These are phyloP conservation scores for Candida awuae DNA, from an alignment of 805 yeast genomes.

Conservation along the genomic window DNA sequence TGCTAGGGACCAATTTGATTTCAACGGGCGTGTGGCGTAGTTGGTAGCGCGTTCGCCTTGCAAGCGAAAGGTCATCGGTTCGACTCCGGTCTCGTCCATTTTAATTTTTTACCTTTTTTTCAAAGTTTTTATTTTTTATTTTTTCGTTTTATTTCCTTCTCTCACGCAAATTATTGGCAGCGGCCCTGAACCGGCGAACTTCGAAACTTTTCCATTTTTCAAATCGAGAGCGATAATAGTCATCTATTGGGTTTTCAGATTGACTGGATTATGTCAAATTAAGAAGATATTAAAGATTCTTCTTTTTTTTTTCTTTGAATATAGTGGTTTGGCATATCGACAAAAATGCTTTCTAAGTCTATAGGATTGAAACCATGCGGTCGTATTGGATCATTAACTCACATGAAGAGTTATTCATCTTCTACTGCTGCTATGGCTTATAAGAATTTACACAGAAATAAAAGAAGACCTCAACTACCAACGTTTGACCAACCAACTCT, in stretches of 20 bases:
- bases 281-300: too few species aligned
- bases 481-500: slow-evolving; percentile 88
- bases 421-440: slow-evolving; percentile 94
- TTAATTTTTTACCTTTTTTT: slow-evolving; percentile 6
- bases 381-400: slow-evolving; percentile 6
- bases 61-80: slow-evolving; percentile 78
- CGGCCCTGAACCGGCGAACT: slow-evolving; percentile 6
- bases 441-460: slow-evolving; percentile 82
- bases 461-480: slow-evolving; percentile 83
- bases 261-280: too few species aligned
- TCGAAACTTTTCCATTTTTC: not conserved
- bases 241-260: too few species aligned
- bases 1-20: slow-evolving; percentile 60
- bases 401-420: slow-evolving; percentile 29
- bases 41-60: slow-evolving; percentile 79
- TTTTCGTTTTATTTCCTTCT: not conserved
- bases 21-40: slow-evolving; percentile 70
- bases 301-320: not conserved
- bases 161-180: too few species aligned
- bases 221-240: too few species aligned
- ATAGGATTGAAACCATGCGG: slow-evolving; percentile 6
- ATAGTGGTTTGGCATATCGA: not conserved
- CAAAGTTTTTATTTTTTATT: not conserved
- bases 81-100: slow-evolving; percentile 71
- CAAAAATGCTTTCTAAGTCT: slow-evolving; percentile 5